A percentile compares a stretch with the other conserved stretches of the same genome.
phyloP scores from a whole-genome alignment of 1,284 basidiomycete species.

The Lignosus rhinocerotis region DNA sequence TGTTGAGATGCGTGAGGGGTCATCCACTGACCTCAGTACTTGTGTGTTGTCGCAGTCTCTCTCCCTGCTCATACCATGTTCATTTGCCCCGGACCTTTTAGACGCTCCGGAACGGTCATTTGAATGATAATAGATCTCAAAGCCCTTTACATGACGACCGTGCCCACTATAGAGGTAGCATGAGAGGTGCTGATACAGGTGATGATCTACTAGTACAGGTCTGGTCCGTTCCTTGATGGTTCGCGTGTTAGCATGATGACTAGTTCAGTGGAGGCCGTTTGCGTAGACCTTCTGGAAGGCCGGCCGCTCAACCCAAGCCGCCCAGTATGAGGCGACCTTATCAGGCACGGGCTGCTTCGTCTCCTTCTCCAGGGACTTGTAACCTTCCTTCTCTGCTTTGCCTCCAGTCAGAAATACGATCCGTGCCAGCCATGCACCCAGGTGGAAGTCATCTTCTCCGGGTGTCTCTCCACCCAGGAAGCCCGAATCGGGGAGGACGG shows the following conservation, averaged over 20 bases:
- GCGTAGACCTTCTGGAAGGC: conserved; percentile 60
- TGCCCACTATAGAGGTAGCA: too few relatives aligned
- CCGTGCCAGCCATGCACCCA: conserved; percentile 53
- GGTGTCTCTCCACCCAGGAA: conserved; percentile 51
- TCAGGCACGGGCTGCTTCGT: conserved; percentile 40
- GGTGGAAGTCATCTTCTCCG: conserved; percentile 56
- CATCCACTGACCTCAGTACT: conserved; percentile 29
- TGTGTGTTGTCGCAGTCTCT: conserved; percentile 5
- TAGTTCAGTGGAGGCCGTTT: conserved; percentile 45
- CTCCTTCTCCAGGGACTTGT: conserved; percentile 41
- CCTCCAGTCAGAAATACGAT: conserved; percentile 40
- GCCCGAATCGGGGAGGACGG: conserved; percentile 41
- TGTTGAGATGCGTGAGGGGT: conserved; percentile 60
- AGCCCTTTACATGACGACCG: too few relatives aligned
- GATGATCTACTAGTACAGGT: background rate
- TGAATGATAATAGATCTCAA: background rate
- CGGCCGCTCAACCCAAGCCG: conserved; percentile 51
- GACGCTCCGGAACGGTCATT: conserved; percentile 8
- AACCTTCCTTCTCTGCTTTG: conserved; percentile 36
- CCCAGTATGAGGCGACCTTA: conserved; percentile 46
- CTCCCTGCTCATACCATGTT: background rate
- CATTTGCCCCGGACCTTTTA: background rate
- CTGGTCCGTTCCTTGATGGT: background rate
- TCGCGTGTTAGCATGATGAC: background rate
- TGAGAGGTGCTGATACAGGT: too few relatives aligned